A percentile compares a stretch with the other conserved stretches of the same genome.
Evolutionary conservation across 441 rosid genomes (phyloP).

Genomic region (Croton laevigatus): DNA sequence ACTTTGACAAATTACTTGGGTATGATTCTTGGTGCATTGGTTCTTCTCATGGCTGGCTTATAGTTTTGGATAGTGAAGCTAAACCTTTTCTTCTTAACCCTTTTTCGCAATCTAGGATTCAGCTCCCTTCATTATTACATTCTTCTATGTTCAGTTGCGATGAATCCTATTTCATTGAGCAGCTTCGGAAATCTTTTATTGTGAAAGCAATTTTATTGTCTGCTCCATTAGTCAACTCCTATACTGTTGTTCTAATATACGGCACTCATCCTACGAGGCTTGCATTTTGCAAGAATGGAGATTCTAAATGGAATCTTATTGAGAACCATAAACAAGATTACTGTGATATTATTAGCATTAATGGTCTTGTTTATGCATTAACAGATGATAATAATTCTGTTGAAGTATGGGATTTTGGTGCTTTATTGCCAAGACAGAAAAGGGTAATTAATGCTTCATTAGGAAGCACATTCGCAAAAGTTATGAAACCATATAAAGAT

Average conservation of each 20-base stretch:
- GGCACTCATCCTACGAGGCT: neutral
- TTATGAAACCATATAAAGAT: neutral
- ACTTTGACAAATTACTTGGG: too few species aligned
- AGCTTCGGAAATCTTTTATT: neutral
- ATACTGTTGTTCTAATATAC: conserved; percentile 9
- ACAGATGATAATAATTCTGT: neutral
- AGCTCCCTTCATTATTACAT: neutral
- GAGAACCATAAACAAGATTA: neutral
- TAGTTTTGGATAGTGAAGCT: neutral
- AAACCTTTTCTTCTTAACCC: conserved; percentile 12
- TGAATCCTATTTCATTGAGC: neutral
- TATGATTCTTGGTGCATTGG: conserved; percentile 20
- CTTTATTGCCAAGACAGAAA: conserved; percentile 2
- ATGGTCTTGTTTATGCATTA: conserved; percentile 19
- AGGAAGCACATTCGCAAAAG: neutral
- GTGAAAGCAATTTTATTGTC: conserved; percentile 16
- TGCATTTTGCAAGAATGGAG: conserved; percentile 7
- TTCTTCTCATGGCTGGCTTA: conserved; percentile 29
- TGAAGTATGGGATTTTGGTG: conserved; percentile 24
- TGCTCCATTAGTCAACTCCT: neutral
- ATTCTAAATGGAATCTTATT: conserved; percentile 19
- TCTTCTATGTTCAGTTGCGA: neutral
- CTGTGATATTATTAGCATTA: conserved; percentile 12
- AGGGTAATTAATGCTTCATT: neutral
- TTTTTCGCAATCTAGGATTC: neutral